Evolutionary conservation across 2,329 filamentous ascomycete species (phyloP).

Genomic region (Hypoxylon sp.): DNA sequence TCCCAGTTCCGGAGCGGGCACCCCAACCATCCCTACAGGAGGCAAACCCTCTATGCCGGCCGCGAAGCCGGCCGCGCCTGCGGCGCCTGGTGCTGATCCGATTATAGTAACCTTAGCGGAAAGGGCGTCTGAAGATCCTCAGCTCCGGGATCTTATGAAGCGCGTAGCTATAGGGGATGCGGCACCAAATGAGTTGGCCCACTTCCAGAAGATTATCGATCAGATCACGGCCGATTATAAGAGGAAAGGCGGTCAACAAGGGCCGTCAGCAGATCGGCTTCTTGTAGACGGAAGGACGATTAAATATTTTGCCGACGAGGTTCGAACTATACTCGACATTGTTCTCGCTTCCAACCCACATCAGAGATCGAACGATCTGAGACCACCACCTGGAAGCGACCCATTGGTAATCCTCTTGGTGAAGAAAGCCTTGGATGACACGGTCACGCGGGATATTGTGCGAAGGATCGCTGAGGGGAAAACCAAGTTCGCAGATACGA

Average conservation of each 20-base stretch:
- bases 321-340: conserved; percentile 70
- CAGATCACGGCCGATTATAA: conserved; percentile 77
- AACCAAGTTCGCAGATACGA: conserved; percentile 67
- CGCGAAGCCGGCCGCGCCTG: conserved; percentile 53
- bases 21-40: conserved; percentile 45
- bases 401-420: conserved; percentile 70
- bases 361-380: conserved; percentile 68
- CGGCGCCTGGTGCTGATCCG: conserved; percentile 70
- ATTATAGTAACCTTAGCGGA: conserved; percentile 86
- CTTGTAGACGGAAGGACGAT: conserved; percentile 70
- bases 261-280: conserved; percentile 69
- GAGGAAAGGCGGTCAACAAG: conserved; percentile 65
- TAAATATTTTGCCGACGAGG: conserved; percentile 73
- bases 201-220: conserved; percentile 86
- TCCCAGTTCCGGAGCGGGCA: conserved; percentile 39
- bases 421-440: conserved; percentile 70
- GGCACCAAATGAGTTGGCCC: conserved; percentile 77
- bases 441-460: conserved; percentile 65
- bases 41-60: conserved; percentile 44
- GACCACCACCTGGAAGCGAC: conserved; percentile 69
- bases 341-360: conserved; percentile 71
- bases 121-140: conserved; percentile 79
- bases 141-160: conserved; percentile 85
- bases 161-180: conserved; percentile 84
- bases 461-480: conserved; percentile 67